Conservation (phyloP, 768 basidiomycete genomes). For the Trametes meyenii region DNA sequence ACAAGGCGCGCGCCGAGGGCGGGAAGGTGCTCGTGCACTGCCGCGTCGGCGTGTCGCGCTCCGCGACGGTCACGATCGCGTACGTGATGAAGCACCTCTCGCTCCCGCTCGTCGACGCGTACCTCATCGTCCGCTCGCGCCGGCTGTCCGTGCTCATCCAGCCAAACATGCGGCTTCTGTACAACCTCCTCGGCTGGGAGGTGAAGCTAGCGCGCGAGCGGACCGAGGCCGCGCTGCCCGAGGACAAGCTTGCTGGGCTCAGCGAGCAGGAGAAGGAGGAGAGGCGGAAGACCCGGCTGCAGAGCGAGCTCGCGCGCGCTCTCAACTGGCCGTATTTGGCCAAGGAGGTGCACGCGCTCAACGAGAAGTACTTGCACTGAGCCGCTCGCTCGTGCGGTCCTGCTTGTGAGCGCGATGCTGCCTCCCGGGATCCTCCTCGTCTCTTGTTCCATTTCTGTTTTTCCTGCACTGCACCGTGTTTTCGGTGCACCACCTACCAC, state of each 20-base stretch:
- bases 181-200: conserved; percentile 95
- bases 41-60: conserved; percentile 96
- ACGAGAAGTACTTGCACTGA: conserved; percentile 76
- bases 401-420: background rate
- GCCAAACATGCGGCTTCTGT: conserved; percentile 94
- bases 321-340: conserved; percentile 86
- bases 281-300: conserved; percentile 38
- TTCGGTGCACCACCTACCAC: background rate
- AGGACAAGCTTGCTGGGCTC: conserved; percentile 40
- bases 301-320: conserved; percentile 64
- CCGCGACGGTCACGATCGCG: conserved; percentile 95
- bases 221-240: conserved; percentile 35
- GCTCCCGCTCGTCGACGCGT: conserved; percentile 88
- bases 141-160: conserved; percentile 90
- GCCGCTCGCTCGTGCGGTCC: background rate
- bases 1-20: conserved; percentile 76
- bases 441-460: background rate
- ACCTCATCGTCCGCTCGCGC: conserved; percentile 88
- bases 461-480: background rate
- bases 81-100: conserved; percentile 95
- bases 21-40: conserved; percentile 96
- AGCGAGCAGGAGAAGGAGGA: conserved; percentile 35
- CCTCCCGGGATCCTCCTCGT: background rate
- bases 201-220: conserved; percentile 83
- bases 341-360: conserved; percentile 81